These are phyloP conservation scores for Umbelopsis sp. DNA, from an alignment of 371 early-diverging fungal species.

Conservation along the genomic window DNA sequence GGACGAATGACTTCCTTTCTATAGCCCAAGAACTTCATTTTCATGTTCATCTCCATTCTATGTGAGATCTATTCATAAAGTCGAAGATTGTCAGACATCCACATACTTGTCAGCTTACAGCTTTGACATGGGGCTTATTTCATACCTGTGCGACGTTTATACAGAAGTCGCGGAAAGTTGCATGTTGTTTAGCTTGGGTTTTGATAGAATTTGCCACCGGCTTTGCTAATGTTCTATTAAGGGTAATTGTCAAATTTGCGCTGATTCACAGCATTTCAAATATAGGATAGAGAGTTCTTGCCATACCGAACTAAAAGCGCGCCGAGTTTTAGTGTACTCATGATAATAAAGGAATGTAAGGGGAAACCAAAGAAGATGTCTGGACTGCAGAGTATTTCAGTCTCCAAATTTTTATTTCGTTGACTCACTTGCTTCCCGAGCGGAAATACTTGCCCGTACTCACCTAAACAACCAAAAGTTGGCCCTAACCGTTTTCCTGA, in stretches of 20 bases:
- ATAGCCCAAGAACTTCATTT: conserved; percentile 83
- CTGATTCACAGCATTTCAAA: neutral
- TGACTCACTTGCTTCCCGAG: conserved; percentile 17
- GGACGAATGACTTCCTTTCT: conserved; percentile 81
- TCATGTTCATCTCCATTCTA: conserved; percentile 78
- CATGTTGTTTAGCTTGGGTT: conserved; percentile 70
- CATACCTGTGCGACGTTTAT: conserved; percentile 81
- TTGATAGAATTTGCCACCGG: conserved; percentile 84
- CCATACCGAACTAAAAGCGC: conserved; percentile 60
- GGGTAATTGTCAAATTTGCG: neutral
- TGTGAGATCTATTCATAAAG: conserved; percentile 50
- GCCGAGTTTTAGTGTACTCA: conserved; percentile 69
- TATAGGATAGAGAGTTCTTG: neutral
- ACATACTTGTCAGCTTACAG: neutral
- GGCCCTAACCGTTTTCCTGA: no score
- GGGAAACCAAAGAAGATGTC: neutral
- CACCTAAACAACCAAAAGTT: neutral
- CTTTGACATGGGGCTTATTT: neutral
- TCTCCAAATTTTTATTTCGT: neutral
- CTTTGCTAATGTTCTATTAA: conserved; percentile 74
- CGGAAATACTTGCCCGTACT: neutral
- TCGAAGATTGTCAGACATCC: no score
- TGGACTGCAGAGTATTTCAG: neutral
- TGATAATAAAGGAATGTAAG: conserved; percentile 22
- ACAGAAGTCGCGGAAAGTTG: conserved; percentile 75